Evolutionary conservation across 2,329 filamentous ascomycete genomes (phyloP).

Genomic region (Sclerotinia spermophila): DNA sequence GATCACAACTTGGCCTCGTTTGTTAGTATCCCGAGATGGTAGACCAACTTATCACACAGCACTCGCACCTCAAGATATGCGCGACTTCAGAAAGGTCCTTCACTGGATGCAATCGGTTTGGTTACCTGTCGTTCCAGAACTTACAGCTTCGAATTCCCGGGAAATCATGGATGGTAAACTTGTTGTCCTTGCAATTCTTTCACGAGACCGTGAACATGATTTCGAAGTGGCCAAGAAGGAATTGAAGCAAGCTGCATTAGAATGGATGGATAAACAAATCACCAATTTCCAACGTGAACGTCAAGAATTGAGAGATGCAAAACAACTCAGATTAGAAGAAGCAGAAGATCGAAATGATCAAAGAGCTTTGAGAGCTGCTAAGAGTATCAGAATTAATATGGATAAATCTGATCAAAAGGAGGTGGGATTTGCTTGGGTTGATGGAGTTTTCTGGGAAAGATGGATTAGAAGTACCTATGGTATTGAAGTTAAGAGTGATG

Average conservation of each 20-base stretch:
- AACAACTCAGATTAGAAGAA: constrained; percentile 93
- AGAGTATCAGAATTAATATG: constrained; percentile 89
- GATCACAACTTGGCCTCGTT: constrained; percentile 93
- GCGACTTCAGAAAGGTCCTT: constrained; percentile 75
- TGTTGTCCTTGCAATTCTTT: constrained; percentile 88
- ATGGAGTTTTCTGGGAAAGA: constrained; percentile 94
- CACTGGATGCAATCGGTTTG: constrained; percentile 96
- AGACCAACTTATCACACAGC: constrained; percentile 87
- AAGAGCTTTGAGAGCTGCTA: constrained; percentile 78
- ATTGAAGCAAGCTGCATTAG: constrained; percentile 90
- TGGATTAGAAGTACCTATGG: constrained; percentile 96
- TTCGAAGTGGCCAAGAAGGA: constrained; percentile 78
- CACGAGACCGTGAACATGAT: constrained; percentile 72
- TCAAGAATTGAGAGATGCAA: constrained; percentile 88
- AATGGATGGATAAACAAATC: constrained; percentile 97
- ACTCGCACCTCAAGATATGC: constrained; percentile 86
- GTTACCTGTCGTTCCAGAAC: constrained; percentile 91
- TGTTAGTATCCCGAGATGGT: constrained; percentile 85
- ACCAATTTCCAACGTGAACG: constrained; percentile 88
- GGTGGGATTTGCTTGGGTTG: constrained; percentile 94
- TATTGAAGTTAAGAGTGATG: constrained; percentile 75
- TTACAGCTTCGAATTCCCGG: constrained; percentile 84
- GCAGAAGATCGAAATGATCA: constrained; percentile 91
- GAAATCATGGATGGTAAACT: constrained; percentile 95
- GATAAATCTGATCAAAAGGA: constrained; percentile 82